Evolutionary conservation across 208 protist species (phyloP).

Genomic region (Trypanosoma caninum): DNA sequence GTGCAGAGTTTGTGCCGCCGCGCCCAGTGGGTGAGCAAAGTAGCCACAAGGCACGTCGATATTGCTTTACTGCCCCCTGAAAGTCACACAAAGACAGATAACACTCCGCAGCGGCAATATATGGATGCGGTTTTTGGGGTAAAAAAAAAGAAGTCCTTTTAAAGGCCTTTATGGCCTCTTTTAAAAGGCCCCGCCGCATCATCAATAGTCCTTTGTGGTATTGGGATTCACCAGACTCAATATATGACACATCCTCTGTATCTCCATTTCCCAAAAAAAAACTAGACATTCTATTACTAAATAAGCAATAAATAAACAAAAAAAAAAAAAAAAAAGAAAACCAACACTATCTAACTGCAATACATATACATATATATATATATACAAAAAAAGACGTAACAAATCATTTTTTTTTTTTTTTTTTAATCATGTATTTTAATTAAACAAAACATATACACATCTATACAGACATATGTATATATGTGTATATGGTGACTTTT

Average conservation of each 20-base stretch:
- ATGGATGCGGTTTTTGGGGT: slow-evolving; percentile 58
- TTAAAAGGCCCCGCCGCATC: slow-evolving; percentile 43
- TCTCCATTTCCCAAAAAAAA: not conserved
- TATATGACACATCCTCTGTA: not conserved
- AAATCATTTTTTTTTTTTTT: not conserved
- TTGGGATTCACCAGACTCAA: slow-evolving; percentile 27
- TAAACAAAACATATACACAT: too few species aligned
- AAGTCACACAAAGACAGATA: slow-evolving; percentile 82
- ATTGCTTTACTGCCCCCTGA: slow-evolving; percentile 74
- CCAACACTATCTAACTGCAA: not conserved
- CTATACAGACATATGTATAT: too few species aligned
- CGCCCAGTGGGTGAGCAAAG: slow-evolving; percentile 22
- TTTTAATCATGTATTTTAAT: too few species aligned
- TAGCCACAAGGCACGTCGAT: slow-evolving; percentile 74
- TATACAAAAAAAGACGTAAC: too few species aligned
- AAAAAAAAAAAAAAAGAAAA: not conserved
- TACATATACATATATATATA: not conserved
- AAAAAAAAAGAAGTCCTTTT: slow-evolving; percentile 74
- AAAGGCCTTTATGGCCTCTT: slow-evolving; percentile 61
- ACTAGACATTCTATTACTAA: not conserved
- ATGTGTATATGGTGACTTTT: too few species aligned
- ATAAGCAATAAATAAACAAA: not conserved
- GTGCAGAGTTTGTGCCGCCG: not conserved
- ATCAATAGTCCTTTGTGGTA: slow-evolving; percentile 49
- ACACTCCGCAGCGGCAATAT: slow-evolving; percentile 76